phyloP scores from a whole-genome alignment of 2,329 filamentous ascomycete genomes.

The Pseudogymnoascus destructans region DNA sequence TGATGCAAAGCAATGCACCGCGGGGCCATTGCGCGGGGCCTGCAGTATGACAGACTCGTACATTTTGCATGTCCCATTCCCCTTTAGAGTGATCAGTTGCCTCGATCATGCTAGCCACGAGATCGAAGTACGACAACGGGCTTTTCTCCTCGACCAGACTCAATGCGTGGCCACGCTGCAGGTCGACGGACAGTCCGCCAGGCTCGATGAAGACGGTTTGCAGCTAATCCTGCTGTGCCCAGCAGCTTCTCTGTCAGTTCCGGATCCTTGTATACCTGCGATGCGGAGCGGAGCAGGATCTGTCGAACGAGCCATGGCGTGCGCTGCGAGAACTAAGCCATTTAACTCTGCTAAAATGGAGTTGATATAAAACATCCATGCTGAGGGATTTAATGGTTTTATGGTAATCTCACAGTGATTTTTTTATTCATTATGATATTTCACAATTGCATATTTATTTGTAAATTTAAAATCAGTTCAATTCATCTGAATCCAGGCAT shows the following conservation, averaged over 20 bases:
- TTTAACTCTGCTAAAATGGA: no score
- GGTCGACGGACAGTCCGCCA: slow-evolving; percentile 25
- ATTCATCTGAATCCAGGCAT: not conserved
- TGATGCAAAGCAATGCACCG: not conserved
- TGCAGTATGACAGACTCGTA: not conserved
- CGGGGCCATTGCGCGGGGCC: not conserved
- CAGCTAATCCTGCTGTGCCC: slow-evolving; percentile 29
- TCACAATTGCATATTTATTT: not conserved
- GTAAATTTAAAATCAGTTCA: not conserved
- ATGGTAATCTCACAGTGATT: no score
- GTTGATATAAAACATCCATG: no score
- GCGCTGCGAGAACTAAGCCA: no score
- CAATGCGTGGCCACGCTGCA: slow-evolving; percentile 30
- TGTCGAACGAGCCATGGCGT: not conserved
- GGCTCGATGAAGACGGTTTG: slow-evolving; percentile 32
- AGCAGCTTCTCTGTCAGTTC: slow-evolving; percentile 27
- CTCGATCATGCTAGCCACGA: slow-evolving; percentile 37
- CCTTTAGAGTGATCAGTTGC: slow-evolving; percentile 28
- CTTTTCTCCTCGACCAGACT: slow-evolving; percentile 28
- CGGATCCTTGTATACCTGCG: slow-evolving; percentile 20
- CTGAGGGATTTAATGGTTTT: no score
- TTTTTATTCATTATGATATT: not conserved
- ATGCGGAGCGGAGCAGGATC: not conserved
- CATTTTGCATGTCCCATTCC: not conserved
- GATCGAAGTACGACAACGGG: slow-evolving; percentile 31